Evolutionary conservation across 1,284 basidiomycete species (phyloP).

Genomic region (Malassezia furfur): DNA sequence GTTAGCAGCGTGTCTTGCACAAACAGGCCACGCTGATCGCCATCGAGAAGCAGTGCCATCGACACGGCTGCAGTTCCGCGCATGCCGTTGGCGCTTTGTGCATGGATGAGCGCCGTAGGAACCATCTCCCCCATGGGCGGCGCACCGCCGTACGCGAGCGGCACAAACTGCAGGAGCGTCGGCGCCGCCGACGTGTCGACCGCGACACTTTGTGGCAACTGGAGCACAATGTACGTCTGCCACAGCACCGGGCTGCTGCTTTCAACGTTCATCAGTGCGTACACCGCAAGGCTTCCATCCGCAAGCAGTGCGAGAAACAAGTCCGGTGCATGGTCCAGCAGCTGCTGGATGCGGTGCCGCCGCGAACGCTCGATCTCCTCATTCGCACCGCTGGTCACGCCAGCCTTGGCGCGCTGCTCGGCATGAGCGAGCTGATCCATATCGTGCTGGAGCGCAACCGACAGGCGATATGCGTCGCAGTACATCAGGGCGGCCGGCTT

Average conservation of each 20-base stretch:
- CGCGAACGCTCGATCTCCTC: background rate
- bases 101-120: conserved; percentile 9
- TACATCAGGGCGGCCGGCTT: conserved; percentile 8
- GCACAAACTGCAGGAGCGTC: conserved; percentile 8
- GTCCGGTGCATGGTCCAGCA: conserved; percentile 6
- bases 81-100: conserved; percentile 9
- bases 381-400: background rate
- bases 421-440: background rate
- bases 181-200: conserved; percentile 1
- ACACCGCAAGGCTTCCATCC: conserved; percentile 8
- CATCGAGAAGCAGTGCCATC: conserved; percentile 10
- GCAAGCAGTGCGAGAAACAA: conserved; percentile 10
- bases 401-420: background rate
- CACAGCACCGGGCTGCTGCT: background rate
- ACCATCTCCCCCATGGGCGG: background rate
- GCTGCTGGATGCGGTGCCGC: conserved; percentile 3
- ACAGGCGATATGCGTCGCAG: conserved; percentile 3
- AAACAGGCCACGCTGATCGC: conserved; percentile 11
- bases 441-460: conserved; percentile 10
- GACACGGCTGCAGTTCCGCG: conserved; percentile 9
- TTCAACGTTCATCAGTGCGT: conserved; percentile 4
- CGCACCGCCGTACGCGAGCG: background rate
- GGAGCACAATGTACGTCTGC: conserved; percentile 1
- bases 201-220: background rate
- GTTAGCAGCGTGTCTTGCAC: conserved; percentile 10